These are phyloP conservation scores for Zygotorulaspora florentina DNA, from an alignment of 805 yeast species.

Conservation along the genomic window DNA sequence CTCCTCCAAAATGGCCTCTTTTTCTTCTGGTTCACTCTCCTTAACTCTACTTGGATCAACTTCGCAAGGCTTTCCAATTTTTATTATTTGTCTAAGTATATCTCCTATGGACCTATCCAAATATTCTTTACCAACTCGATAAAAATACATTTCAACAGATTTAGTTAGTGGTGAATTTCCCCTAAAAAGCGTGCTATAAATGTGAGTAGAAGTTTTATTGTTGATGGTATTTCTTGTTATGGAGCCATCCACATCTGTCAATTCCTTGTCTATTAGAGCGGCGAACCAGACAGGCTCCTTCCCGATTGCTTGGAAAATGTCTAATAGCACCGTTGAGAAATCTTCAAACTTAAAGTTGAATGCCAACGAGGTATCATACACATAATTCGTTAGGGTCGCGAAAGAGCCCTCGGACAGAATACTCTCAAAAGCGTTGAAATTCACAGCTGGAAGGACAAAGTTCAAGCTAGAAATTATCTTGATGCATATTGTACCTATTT, in stretches of 20 bases:
- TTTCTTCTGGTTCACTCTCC: slow-evolving; percentile 35
- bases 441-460: slow-evolving; percentile 54
- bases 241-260: slow-evolving; percentile 36
- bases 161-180: slow-evolving; percentile 83
- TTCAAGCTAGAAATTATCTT: slow-evolving; percentile 49
- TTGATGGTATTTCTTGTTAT: slow-evolving; percentile 20
- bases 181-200: slow-evolving; percentile 66
- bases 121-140: slow-evolving; percentile 75
- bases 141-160: slow-evolving; percentile 70
- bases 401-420: slow-evolving; percentile 53
- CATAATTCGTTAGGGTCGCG: slow-evolving; percentile 47
- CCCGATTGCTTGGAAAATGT: slow-evolving; percentile 67
- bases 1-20: slow-evolving; percentile 41
- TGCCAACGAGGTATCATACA: slow-evolving; percentile 23
- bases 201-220: slow-evolving; percentile 28
- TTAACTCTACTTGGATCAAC: slow-evolving; percentile 66
- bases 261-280: slow-evolving; percentile 63
- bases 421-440: slow-evolving; percentile 59
- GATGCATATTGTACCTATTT: slow-evolving; percentile 56
- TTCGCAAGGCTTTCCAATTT: slow-evolving; percentile 59
- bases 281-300: slow-evolving; percentile 71
- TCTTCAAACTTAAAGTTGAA: slow-evolving; percentile 47
- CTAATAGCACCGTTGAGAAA: slow-evolving; percentile 56
- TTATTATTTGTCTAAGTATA: slow-evolving; percentile 53
- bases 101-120: slow-evolving; percentile 67